Evolutionary conservation across 805 yeast genomes (phyloP).

Genomic region (Scheffersomyces coipomensis): DNA sequence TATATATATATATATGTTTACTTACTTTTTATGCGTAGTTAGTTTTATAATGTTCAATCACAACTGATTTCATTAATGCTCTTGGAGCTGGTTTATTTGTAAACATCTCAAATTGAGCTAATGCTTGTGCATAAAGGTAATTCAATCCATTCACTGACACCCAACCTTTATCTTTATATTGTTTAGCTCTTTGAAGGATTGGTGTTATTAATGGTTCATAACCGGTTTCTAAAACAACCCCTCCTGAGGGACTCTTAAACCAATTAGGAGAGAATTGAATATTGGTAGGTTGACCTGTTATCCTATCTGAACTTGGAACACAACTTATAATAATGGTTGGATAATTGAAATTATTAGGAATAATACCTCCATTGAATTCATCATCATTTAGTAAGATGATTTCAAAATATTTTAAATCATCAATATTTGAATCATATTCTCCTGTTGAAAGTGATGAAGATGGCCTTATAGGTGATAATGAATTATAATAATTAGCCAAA

Average conservation of each 20-base stretch:
- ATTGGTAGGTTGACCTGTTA: conserved; percentile 3
- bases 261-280: conserved; percentile 8
- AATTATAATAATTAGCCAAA: conserved; percentile 8
- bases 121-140: conserved; percentile 11
- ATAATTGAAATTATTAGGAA: conserved; percentile 2
- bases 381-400: conserved; percentile 1
- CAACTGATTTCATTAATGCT: conserved; percentile 7
- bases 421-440: conserved; percentile 2
- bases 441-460: not conserved
- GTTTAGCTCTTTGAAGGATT: conserved; percentile 3
- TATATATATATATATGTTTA: no score
- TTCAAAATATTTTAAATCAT: conserved; percentile 2
- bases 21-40: no score
- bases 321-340: conserved; percentile 11
- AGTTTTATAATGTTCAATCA: not conserved
- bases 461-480: conserved; percentile 6
- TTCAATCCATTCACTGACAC: conserved; percentile 12
- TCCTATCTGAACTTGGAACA: conserved; percentile 8
- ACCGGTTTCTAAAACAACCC: conserved; percentile 12
- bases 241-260: conserved; percentile 13
- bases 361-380: not conserved
- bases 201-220: conserved; percentile 11
- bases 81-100: conserved; percentile 15
- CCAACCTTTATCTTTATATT: conserved; percentile 11
- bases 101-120: conserved; percentile 15